Evolutionary conservation across 1,284 basidiomycete genomes (phyloP).

Genomic region (Ustilago lituana): DNA sequence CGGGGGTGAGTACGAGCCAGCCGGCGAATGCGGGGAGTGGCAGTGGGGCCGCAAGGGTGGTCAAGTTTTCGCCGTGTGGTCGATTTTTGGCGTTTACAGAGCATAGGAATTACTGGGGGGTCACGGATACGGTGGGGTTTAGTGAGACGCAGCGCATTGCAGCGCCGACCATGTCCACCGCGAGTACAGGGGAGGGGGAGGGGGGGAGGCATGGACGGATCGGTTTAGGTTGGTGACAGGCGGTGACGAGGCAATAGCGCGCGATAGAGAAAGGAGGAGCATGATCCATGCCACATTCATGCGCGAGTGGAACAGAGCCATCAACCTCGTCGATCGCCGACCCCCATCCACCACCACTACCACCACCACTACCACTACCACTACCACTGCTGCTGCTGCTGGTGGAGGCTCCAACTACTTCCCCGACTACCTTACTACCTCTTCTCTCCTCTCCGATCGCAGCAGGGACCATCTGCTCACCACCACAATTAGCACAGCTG

Average conservation of each 20-base stretch:
- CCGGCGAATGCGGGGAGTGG: conserved; percentile 17
- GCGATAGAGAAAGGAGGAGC: conserved; percentile 25
- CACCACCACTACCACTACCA: neutral
- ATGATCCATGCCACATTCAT: conserved; percentile 42
- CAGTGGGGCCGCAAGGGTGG: conserved; percentile 51
- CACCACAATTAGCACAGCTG: no score
- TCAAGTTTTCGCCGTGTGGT: conserved; percentile 55
- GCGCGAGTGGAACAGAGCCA: conserved; percentile 40
- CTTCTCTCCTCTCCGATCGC: neutral
- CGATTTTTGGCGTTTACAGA: conserved; percentile 56
- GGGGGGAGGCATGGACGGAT: conserved; percentile 8
- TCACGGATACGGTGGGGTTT: conserved; percentile 53
- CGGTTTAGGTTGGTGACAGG: conserved; percentile 25
- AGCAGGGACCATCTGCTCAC: conserved; percentile 7
- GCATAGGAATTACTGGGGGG: conserved; percentile 47
- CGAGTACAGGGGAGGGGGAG: neutral
- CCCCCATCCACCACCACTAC: neutral
- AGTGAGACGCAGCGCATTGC: conserved; percentile 28
- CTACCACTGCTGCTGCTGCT: neutral
- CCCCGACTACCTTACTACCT: conserved; percentile 11
- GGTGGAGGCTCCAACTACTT: conserved; percentile 11
- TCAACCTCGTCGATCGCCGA: conserved; percentile 20
- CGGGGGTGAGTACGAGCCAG: conserved; percentile 45
- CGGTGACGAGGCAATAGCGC: conserved; percentile 18
- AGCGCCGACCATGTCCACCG: conserved; percentile 10